Evolutionary conservation across 768 basidiomycete species (phyloP), one percentile per base, ranked within the genome.

Genomic region (Boletus patriciae): DNA sequence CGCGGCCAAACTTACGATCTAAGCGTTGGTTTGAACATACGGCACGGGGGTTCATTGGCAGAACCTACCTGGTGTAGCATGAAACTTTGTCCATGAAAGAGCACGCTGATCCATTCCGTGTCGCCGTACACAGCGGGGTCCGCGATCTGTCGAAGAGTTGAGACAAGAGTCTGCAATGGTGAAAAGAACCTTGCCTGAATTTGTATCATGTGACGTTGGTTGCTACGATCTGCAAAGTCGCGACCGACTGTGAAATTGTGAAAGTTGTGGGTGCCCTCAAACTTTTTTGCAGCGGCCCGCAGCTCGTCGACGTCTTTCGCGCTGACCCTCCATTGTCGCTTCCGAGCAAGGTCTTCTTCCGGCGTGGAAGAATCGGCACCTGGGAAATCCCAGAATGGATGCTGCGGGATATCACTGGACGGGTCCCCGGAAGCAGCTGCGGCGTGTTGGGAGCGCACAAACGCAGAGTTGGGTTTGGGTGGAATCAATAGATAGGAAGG

Each of bases 21-120:
- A 55, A 36, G 48, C 12, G 50, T 56, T 43, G 50, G 55, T 45
- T 54, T 54, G 69, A 63, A 55, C 62, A 57, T 37, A 33, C 23
- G 40, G 70, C 77, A 55, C 63, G 59, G 4, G 10, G 16, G 15
- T 55, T 40, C 36, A 46, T 9, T 45, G 45, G 62, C 66, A 33
- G n/a, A n/a, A 74, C 80, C 51, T 65, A 94, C 94, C 79, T 99
- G 97, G 72, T 99, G 96, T 52, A 99, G 75, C 97, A 99, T 98
- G 72, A 99, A 99, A 64, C 92, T 94, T 72, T 99, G 97, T 0
- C 96, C 97, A 68, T 98, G 94, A 70, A 97, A 89, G 57, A 90
- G 77, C 19, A 98, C 86, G 44, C 89, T 90, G 43, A 98, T 84
- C 95, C 96, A 98, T 67, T 99, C 96, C 2, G 90, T 95, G 38